Base-by-base conservation (phyloP, 139 green algal species). In the Tetradesmus lagerheimii region DNA sequence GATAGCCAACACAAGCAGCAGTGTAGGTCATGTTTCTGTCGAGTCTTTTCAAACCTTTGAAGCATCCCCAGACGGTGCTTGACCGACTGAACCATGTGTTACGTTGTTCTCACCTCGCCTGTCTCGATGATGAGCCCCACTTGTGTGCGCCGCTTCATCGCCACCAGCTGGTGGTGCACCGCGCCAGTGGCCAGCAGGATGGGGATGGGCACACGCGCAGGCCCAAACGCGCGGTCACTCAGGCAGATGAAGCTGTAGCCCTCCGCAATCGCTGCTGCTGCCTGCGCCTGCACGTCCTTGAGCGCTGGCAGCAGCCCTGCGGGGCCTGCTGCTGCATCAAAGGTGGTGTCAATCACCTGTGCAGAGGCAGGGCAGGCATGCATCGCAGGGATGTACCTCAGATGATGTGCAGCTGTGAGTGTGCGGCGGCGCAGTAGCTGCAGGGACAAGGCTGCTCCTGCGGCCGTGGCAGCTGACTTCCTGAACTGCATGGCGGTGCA, bases 101-200 rank as follows among this genome's bases (percentile, higher is more conserved):
- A 74, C 16, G 27, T 37, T 27, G 16, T 4, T 4, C 94, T 47
- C 50, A 94, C 91, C 92, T 99, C 97, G 16, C 91, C 96, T 29
- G 91, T 95, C 91, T 99, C 97, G 76, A 99, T 90, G 34, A 99
- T 57, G 85, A 99, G 90, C 2, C 94, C 97, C 16, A 97, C 94
- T 25, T 91, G 94, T 34, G 92, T 95, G 35, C 97, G 93, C 88
- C 94, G 90, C 91, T 96, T 94, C 29, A 91, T 86, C 45, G 31
- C 43, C 35, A 99, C 95, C 83, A 99, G 94, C 88, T 97, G 92
- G 89, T 99, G 96, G 92, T 99, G 97, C 90, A 99, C 98, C 20
- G 94, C 91, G 38, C 97, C 97, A n/a, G 93, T 91, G 25, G 95
- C 97, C 82, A 99, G 94, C 89, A 99, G 93, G 43, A 93, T 91